Evolutionary conservation across 2,329 filamentous ascomycete species (phyloP), one percentile per base, ranked within the genome.

Genomic region (Beauveria asiatica): DNA sequence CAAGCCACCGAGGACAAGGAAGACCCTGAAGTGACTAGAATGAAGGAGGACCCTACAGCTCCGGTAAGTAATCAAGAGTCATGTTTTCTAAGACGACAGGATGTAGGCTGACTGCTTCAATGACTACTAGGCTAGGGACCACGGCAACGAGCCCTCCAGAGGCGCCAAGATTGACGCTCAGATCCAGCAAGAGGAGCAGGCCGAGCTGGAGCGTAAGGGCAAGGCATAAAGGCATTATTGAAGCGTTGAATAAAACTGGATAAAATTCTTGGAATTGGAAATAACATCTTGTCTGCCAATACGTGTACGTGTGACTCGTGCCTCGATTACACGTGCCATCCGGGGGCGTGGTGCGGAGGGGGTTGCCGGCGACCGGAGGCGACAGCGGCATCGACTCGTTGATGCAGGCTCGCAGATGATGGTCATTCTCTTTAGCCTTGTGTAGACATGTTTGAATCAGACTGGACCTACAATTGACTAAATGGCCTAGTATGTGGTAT

Each of bases 111-210:
- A 25, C 33, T 46, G 13, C n/a, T 39, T 10, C 1, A 17, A 68
- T 67, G 37, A 16, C 58, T 54, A 13, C 7, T 17, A 77, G 80
- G 86, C 85, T 52, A 79, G 74, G 64, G 67, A 76, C 61, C 85
- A 89, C 70, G 85, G 85, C 63, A 89, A 89, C 71, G 78, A 88
- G 75, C 86, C 86, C 4, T 85, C 82, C 45, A 81, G 77, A 67
- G 86, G 86, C 27, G 86, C 86, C 30, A 81, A 85, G 78, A 80
- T 88, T 62, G 86, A 89, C 70, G 80, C 86, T 62, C 71, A 86
- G 73, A 66, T 89, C 52, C 74, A 79, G 69, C 80, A 82, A 13
- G 86, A 89, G 67, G 86, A 89, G 62, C 82, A 86, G 68, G 82
- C 76, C 63, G 73, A 79, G 59, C 67, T 89, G 64, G 79, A 76